Percentiles rank a stretch among this genome's conserved stretches.
Evolutionary conservation across 2,329 filamentous ascomycete species (phyloP).

Genomic region (Elsinoe batatas): DNA sequence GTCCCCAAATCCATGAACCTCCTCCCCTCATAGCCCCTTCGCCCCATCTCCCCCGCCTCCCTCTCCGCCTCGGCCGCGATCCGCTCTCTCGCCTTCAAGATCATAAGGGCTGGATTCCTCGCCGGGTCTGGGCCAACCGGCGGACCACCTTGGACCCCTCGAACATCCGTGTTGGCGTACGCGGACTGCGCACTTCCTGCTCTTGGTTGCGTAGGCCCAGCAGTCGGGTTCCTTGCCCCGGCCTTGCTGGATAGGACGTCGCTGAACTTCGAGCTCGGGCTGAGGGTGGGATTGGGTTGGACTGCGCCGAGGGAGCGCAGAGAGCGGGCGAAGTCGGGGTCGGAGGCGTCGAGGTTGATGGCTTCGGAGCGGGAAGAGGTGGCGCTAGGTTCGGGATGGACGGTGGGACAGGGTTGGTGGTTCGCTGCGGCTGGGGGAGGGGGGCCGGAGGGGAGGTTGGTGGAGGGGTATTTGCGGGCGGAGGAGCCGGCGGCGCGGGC

Average conservation of each 20-base stretch:
- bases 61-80: slow-evolving; percentile 44
- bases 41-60: slow-evolving; percentile 40
- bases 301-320: slow-evolving; percentile 57
- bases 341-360: slow-evolving; percentile 51
- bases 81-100: slow-evolving; percentile 42
- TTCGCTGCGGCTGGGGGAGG: slow-evolving; percentile 22
- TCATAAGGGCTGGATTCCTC: slow-evolving; percentile 46
- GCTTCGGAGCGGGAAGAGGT: slow-evolving; percentile 34
- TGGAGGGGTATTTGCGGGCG: slow-evolving; percentile 45
- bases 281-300: slow-evolving; percentile 47
- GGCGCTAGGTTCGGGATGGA: slow-evolving; percentile 32
- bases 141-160: slow-evolving; percentile 23
- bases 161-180: slow-evolving; percentile 27
- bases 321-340: slow-evolving; percentile 65
- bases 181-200: slow-evolving; percentile 15
- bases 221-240: slow-evolving; percentile 18
- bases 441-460: slow-evolving; percentile 19
- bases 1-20: slow-evolving; percentile 37
- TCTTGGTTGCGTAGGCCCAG: slow-evolving; percentile 16
- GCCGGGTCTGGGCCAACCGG: slow-evolving; percentile 26
- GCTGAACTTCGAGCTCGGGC: slow-evolving; percentile 45
- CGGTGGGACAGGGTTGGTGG: slow-evolving; percentile 30
- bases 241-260: slow-evolving; percentile 16
- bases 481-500: slow-evolving; percentile 40
- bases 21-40: slow-evolving; percentile 32